phyloP scores from a whole-genome alignment of 208 protist species.

The Strigomonas culicis region DNA sequence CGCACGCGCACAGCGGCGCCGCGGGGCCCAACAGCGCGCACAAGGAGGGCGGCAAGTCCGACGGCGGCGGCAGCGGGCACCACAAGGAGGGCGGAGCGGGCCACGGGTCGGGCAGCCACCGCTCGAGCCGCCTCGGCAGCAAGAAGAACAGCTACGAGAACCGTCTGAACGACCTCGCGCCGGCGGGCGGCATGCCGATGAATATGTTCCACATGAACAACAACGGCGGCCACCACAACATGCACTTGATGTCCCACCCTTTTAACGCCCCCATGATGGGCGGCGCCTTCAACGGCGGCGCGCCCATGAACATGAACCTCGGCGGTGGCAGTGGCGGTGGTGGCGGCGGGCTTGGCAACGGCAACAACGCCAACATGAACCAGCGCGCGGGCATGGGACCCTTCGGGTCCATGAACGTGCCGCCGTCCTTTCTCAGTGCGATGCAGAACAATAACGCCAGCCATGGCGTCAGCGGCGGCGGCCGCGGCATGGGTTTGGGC shows the following conservation, averaged over 20 bases:
- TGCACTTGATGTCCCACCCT: too few relatives aligned
- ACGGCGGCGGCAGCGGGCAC: neutral
- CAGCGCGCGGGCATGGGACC: too few relatives aligned
- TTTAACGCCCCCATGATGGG: too few relatives aligned
- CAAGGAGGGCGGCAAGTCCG: neutral
- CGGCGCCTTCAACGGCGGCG: too few relatives aligned
- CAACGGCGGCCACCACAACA: slow-evolving; percentile 5
- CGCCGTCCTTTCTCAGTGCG: too few relatives aligned
- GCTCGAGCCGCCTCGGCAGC: neutral
- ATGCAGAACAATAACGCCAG: too few relatives aligned
- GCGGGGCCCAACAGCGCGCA: neutral
- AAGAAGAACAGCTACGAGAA: neutral
- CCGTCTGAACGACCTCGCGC: neutral
- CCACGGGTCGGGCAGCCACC: neutral
- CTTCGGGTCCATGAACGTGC: too few relatives aligned
- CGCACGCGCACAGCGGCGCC: neutral
- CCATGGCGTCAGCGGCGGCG: too few relatives aligned
- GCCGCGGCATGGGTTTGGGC: too few relatives aligned
- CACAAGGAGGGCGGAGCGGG: neutral
- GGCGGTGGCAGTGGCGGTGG: neutral
- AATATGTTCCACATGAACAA: neutral
- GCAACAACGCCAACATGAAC: too few relatives aligned
- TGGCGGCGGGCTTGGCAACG: neutral
- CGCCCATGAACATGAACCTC: neutral
- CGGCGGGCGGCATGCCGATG: neutral